Conservation (phyloP, 108 stramenopile species). For the Craspedostauros australis region DNA sequence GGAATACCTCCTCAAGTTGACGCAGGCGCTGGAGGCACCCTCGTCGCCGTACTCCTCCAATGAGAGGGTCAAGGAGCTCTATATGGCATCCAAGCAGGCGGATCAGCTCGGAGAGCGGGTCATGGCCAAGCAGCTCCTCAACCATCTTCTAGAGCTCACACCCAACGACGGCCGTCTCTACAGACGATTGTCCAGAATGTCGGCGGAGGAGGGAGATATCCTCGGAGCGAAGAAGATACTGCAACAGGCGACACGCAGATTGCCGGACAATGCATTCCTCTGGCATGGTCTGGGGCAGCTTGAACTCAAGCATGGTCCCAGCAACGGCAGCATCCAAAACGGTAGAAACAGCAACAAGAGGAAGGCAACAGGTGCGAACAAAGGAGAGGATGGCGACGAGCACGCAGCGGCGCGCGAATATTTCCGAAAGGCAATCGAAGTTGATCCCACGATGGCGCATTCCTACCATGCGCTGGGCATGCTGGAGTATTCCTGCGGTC, state of each 20-base stretch:
- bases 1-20: constrained; percentile 40
- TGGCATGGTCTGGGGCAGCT: constrained; percentile 70
- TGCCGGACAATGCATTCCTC: constrained; percentile 45
- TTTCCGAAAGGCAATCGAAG: constrained; percentile 46
- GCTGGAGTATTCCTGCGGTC: constrained; percentile 58
- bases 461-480: constrained; percentile 73
- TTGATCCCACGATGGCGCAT: constrained; percentile 55
- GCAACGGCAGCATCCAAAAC: constrained; percentile 5
- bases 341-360: too few relatives aligned
- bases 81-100: constrained; percentile 56
- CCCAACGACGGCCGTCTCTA: constrained; percentile 66
- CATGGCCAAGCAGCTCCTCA: constrained; percentile 37
- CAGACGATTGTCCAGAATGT: constrained; percentile 66
- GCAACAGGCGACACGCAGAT: constrained; percentile 28
- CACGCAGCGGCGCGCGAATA: constrained; percentile 19
- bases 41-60: constrained; percentile 40
- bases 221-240: constrained; percentile 34
- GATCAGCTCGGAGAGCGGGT: constrained; percentile 61
- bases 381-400: too few relatives aligned
- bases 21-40: constrained; percentile 44
- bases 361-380: too few relatives aligned
- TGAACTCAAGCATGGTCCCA: constrained; percentile 30
- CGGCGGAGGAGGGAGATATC: constrained; percentile 51
- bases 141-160: constrained; percentile 39
- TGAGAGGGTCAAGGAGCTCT: constrained; percentile 57